These are phyloP conservation scores for Paraphaeosphaeria minitans DNA, from an alignment of 2,329 filamentous ascomycete genomes.

Conservation along the genomic window DNA sequence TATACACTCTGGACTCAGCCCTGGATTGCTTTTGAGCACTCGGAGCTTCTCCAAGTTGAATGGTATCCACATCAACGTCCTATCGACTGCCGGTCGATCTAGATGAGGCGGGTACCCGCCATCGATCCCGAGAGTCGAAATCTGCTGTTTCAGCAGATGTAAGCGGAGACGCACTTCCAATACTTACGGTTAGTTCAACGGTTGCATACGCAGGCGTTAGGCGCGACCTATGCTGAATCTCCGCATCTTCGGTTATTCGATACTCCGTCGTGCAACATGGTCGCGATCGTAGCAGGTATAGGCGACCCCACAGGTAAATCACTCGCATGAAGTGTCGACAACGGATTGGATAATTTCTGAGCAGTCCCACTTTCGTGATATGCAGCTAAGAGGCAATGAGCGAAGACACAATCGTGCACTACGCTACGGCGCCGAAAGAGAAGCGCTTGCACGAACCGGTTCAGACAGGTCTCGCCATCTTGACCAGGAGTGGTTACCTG, in stretches of 20 bases:
- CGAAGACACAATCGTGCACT: conserved; percentile 11
- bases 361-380: conserved; percentile 7
- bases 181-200: conserved; percentile 16
- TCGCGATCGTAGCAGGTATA: conserved; percentile 13
- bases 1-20: background rate
- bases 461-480: conserved; percentile 27
- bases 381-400: conserved; percentile 13
- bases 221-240: conserved; percentile 12
- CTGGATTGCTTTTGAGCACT: background rate
- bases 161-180: conserved; percentile 5
- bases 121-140: conserved; percentile 1
- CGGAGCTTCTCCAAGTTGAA: background rate
- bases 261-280: conserved; percentile 22
- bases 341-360: conserved; percentile 14
- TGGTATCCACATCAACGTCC: conserved; percentile 2
- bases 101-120: conserved; percentile 25
- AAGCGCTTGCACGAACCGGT: conserved; percentile 25
- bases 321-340: conserved; percentile 18
- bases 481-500: conserved; percentile 19
- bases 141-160: conserved; percentile 21
- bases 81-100: conserved; percentile 15
- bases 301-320: conserved; percentile 15
- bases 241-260: conserved; percentile 13
- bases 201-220: conserved; percentile 18
- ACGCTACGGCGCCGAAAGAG: conserved; percentile 18